Base-by-base conservation (phyloP, 2,329 filamentous ascomycete species). In the Amesomyces nigricolor region DNA sequence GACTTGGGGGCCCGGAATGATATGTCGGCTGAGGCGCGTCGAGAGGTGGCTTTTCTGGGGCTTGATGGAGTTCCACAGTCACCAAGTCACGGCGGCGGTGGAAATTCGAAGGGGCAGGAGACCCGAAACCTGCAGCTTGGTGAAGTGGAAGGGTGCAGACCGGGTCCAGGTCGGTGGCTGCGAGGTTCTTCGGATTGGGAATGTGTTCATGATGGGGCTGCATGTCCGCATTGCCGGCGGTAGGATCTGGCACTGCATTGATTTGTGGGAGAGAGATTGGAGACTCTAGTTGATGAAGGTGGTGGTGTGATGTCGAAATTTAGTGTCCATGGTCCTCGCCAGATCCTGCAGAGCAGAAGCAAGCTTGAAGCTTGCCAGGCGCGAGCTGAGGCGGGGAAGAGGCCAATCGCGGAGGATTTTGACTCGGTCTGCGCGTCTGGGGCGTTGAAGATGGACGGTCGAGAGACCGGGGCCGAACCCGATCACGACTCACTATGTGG, bases 281-380 rank as follows among this genome's bases (percentile, higher is more conserved):
- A 40, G 14, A n/a, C 5, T 40, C 14, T 3, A n/a, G 14, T 40
- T 19, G 17, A 19, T 19, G 17, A 17, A 17, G 29, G 3, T 16
- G 30, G 22, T 49, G 46, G 51, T 49, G 51, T 49, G 45, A 44
- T 40, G 13, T 30, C 6, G 11, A 37, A 44, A 29, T 10, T 9
- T 35, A 10, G 8, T 35, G 32, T 32, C 13, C 45, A 54, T 46
- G 19, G 38, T 39, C 46, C n/a, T 37, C 40, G 44, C 37, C 17
- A 42, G 44, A 47, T 47, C 37, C 37, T 47, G 44, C 51, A 53
- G 30, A 48, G 39, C 17, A n/a, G 38, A 17, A 30, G 22, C 10
- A 11, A 17, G 6, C 30, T 30, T 22, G 17, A 17, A n/a, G 11
- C 32, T 35, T 35, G 32, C 32, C 8, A 35, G 32, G 22, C 22